Evolutionary conservation across 768 basidiomycete genomes (phyloP).

Genomic region (Exsudoporus frostii): DNA sequence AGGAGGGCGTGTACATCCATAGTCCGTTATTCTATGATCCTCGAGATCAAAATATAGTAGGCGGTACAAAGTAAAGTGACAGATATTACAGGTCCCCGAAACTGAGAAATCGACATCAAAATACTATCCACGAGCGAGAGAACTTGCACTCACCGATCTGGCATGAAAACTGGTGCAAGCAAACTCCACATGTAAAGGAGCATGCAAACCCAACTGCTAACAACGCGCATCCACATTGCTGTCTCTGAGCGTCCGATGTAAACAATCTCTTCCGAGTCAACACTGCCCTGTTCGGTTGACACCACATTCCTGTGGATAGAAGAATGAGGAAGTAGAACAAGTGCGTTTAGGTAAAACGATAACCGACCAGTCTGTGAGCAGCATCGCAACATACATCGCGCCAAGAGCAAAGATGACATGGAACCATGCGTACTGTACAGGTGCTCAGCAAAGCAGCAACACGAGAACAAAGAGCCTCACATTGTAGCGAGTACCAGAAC

Average conservation of each 20-base stretch:
- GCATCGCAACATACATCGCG: slow-evolving; percentile 96
- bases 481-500: slow-evolving; percentile 91
- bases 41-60: slow-evolving; percentile 2
- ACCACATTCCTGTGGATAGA: slow-evolving; percentile 62
- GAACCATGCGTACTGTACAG: slow-evolving; percentile 91
- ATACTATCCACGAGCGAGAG: background rate
- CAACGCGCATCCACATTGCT: slow-evolving; percentile 99
- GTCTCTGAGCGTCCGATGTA: slow-evolving; percentile 94
- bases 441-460: background rate
- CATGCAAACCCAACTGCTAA: slow-evolving; percentile 94
- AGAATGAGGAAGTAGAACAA: slow-evolving; percentile 1
- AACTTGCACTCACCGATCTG: slow-evolving; percentile 65
- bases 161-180: slow-evolving; percentile 84
- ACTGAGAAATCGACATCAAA: slow-evolving; percentile 11
- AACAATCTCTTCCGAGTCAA: slow-evolving; percentile 63
- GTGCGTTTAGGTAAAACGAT: background rate
- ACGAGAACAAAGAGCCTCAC: slow-evolving; percentile 41
- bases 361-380: slow-evolving; percentile 93
- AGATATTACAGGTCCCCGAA: slow-evolving; percentile 25
- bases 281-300: slow-evolving; percentile 47
- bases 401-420: slow-evolving; percentile 96
- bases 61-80: background rate
- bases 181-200: slow-evolving; percentile 83
- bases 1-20: background rate
- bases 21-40: background rate